These are phyloP conservation scores for Datura wrightii DNA, from an alignment of 257 asterid species.

Conservation along the genomic window DNA sequence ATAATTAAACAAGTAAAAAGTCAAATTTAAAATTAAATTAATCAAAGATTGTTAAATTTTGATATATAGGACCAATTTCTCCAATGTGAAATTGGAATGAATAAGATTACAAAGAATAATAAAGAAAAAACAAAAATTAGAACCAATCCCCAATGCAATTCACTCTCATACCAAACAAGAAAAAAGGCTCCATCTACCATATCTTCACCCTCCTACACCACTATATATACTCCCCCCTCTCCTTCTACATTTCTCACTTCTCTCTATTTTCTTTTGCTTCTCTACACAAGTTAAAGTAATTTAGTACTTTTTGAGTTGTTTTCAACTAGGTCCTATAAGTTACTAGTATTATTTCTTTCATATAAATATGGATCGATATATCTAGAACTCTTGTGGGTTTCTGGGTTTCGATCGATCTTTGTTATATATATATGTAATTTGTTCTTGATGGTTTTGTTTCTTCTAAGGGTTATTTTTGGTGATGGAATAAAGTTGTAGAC, in stretches of 20 bases:
- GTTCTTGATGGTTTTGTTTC: background rate
- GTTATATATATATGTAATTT: no score
- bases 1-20: no score
- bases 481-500: background rate
- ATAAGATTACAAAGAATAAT: background rate
- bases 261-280: background rate
- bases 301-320: no score
- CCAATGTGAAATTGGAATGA: no score
- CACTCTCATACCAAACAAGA: background rate
- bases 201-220: constrained; percentile 45
- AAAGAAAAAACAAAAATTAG: background rate
- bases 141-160: background rate
- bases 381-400: background rate
- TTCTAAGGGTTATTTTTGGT: background rate
- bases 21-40: no score
- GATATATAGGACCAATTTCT: no score
- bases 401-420: background rate
- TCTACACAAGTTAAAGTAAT: no score
- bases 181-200: constrained; percentile 35
- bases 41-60: no score
- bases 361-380: background rate
- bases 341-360: no score
- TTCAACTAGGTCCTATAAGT: background rate
- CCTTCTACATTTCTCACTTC: background rate
- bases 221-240: constrained; percentile 44